Conservation (phyloP, 495 filamentous ascomycete species). For the Aspergillus leporis region DNA sequence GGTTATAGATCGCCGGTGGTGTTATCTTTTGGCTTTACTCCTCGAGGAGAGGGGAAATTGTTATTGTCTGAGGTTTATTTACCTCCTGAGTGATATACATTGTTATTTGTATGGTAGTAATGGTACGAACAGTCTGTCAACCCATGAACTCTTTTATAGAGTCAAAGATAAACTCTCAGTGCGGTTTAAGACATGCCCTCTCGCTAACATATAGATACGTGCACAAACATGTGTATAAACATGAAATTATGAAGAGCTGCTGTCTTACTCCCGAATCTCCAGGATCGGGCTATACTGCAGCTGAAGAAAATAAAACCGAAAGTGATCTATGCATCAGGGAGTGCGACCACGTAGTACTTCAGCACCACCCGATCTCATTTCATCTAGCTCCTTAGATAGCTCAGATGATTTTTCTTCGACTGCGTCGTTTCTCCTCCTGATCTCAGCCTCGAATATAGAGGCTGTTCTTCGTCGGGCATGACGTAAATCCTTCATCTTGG, state of each 20-base stretch:
- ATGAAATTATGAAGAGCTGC: not conserved
- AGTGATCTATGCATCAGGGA: conserved; percentile 19
- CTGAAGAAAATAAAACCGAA: not conserved
- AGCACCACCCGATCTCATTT: conserved; percentile 45
- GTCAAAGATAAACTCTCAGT: not conserved
- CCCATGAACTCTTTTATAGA: not conserved
- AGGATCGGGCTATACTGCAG: conserved; percentile 7
- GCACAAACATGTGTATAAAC: not conserved
- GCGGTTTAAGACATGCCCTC: not conserved
- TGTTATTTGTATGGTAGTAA: not conserved
- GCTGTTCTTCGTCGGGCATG: conserved; percentile 65
- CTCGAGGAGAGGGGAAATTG: conserved; percentile 4
- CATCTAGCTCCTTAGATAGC: conserved; percentile 40
- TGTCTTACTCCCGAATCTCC: not conserved
- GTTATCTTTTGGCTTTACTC: conserved; percentile 15
- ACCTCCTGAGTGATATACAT: conserved; percentile 6
- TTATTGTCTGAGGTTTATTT: conserved; percentile 14
- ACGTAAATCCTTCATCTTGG: conserved; percentile 62
- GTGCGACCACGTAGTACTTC: conserved; percentile 44
- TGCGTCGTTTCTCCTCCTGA: conserved; percentile 49
- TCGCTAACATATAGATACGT: not conserved
- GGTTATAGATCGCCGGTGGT: conserved; percentile 19
- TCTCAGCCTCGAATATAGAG: conserved; percentile 68
- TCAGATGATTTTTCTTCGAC: conserved; percentile 38
- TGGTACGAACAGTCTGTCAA: not conserved